Base-by-base conservation (phyloP, 176 grass and related monocot genomes). In the Puccinellia tenuiflora region DNA sequence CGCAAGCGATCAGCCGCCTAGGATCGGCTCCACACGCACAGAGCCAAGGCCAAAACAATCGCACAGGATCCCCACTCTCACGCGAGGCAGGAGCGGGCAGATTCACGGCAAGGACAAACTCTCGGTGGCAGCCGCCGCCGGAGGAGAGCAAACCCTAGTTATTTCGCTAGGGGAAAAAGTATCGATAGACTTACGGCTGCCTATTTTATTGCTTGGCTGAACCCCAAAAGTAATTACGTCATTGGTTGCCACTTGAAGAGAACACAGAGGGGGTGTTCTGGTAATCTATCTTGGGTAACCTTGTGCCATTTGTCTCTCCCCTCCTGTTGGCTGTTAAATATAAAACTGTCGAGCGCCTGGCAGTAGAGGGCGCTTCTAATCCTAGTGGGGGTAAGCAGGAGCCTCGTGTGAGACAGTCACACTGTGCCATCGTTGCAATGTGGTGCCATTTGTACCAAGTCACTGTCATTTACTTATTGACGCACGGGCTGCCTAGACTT, bases 201-300 rank as follows among this genome's bases (percentile, higher is more conserved):
- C 50, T 80, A 33, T 17, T 52, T n/a, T 80, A 47, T 31, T 5
- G 5, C 18, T 47, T 64, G 39, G 39, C 43, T 48, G 21, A 64
- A 80, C 20, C 11, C 18, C 18, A 37, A 68, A 67, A 76, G 47
- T 28, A 24, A 38, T 48, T 50, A 5, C 33, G 20, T 62, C 42
- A 29, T 53, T 50, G 48, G 22, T 55, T 67, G 84, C 84, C 88
- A 90, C 59, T 86, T 90, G 84, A 84, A 86, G 74, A 81, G 34
- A 33, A 30, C 26, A 46, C 34, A 25, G 13, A 50, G 38, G 38
- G 67, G 9, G 6, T 21, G n/a, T 18, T 55, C 2, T 56, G 22
- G 6, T 50, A 77, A 28, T 34, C 6, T 46, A 62, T 86, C 71
- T 26, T 61, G 48, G 75, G 31, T 25, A 16, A 4, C 55, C 3